A percentile compares a stretch with the other conserved stretches of the same genome.
phyloP scores from a whole-genome alignment of 2,329 filamentous ascomycete species.

The Dothideomycetes sp. region DNA sequence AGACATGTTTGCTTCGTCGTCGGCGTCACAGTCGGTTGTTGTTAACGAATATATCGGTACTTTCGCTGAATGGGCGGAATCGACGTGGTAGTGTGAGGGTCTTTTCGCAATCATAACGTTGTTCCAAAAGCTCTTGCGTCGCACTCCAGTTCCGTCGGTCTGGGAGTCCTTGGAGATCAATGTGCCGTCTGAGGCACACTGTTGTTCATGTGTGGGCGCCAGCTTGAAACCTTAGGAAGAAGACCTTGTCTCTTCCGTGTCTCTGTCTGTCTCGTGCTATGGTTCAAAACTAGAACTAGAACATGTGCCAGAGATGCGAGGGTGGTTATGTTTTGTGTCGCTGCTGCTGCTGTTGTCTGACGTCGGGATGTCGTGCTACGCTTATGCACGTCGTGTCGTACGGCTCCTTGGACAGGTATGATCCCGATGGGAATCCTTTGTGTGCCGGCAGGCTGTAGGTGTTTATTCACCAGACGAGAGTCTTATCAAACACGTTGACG shows the following conservation, averaged over 20 bases:
- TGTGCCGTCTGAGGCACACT: conserved; percentile 9
- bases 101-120: conserved; percentile 13
- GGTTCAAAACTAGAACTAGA: not conserved
- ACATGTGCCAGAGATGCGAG: conserved; percentile 11
- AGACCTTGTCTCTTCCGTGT: conserved; percentile 11
- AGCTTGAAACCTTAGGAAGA: conserved; percentile 14
- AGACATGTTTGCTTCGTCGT: conserved; percentile 44
- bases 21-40: conserved; percentile 31
- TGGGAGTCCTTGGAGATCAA: conserved; percentile 6
- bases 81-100: conserved; percentile 5
- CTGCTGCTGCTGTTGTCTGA: conserved; percentile 8
- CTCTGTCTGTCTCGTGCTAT: conserved; percentile 9
- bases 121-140: conserved; percentile 14
- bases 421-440: not conserved
- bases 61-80: conserved; percentile 10
- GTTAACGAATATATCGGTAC: conserved; percentile 9
- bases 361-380: conserved; percentile 11
- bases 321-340: conserved; percentile 7
- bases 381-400: conserved; percentile 10
- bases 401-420: conserved; percentile 4
- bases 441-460: conserved; percentile 7
- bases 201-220: conserved; percentile 14
- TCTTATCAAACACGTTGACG: no score
- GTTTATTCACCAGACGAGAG: not conserved
- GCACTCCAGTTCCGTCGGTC: conserved; percentile 4